Percentiles rank a stretch among this genome's conserved stretches.
Conservation (phyloP, 352 stramenopile genomes). For the Globisporangium irregulare region DNA sequence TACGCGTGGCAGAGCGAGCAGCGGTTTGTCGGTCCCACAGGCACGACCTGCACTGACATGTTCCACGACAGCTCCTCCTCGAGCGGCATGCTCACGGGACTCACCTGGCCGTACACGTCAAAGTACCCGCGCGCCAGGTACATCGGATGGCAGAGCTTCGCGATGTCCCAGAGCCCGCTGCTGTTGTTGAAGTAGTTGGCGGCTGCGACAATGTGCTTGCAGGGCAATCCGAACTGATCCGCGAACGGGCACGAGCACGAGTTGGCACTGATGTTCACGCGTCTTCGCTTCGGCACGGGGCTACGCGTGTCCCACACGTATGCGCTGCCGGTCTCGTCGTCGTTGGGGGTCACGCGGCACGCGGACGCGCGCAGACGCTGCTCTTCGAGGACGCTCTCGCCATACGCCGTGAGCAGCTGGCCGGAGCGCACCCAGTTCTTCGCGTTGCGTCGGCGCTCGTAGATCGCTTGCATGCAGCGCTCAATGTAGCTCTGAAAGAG, state of each 20-base stretch:
- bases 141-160: conserved; percentile 30
- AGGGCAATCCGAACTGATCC: conserved; percentile 40
- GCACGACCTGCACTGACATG: conserved; percentile 35
- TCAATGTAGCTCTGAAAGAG: conserved; percentile 45
- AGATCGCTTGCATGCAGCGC: conserved; percentile 36
- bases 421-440: conserved; percentile 23
- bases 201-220: conserved; percentile 40
- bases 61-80: conserved; percentile 44
- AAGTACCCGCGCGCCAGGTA: conserved; percentile 32
- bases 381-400: conserved; percentile 29
- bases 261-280: conserved; percentile 36
- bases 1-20: conserved; percentile 44
- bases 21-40: conserved; percentile 25
- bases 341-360: conserved; percentile 42
- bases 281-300: conserved; percentile 33
- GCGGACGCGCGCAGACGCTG: conserved; percentile 26
- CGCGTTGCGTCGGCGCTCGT: conserved; percentile 28
- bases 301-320: conserved; percentile 46
- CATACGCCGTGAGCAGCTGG: conserved; percentile 35
- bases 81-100: conserved; percentile 34
- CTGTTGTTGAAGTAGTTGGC: conserved; percentile 35
- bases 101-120: conserved; percentile 28
- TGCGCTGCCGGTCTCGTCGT: conserved; percentile 36
- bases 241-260: conserved; percentile 38
- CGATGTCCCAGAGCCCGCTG: conserved; percentile 31